Conservation (phyloP, 2,329 filamentous ascomycete species). For the Stenocarpella maydis region DNA sequence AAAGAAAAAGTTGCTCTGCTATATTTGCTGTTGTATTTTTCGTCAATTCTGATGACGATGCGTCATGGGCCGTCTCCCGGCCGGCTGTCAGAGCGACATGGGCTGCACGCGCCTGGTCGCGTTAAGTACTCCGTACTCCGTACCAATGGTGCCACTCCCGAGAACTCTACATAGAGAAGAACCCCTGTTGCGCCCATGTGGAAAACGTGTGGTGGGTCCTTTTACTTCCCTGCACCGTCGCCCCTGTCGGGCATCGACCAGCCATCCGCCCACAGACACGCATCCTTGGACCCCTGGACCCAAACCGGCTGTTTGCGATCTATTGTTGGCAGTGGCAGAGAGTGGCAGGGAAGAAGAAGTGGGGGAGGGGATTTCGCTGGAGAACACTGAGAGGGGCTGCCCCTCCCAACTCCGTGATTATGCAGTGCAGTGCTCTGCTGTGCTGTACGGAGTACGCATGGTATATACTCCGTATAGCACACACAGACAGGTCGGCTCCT, state of each 20-base stretch:
- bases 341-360: not conserved
- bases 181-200: too few relatives aligned
- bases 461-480: too few relatives aligned
- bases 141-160: not conserved
- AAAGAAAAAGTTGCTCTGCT: not conserved
- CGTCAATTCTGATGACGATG: not conserved
- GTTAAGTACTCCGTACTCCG: constrained; percentile 12
- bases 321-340: not conserved
- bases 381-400: too few relatives aligned
- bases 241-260: constrained; percentile 23
- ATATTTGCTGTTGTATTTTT: not conserved
- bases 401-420: not conserved
- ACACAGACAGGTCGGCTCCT: not conserved
- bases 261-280: not conserved
- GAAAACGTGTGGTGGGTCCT: constrained; percentile 23
- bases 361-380: not conserved
- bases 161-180: too few relatives aligned
- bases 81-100: constrained; percentile 3
- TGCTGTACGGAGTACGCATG: not conserved
- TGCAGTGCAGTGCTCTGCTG: not conserved
- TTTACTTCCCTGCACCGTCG: constrained; percentile 10
- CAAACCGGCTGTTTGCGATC: constrained; percentile 16
- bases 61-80: constrained; percentile 3
- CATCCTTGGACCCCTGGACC: constrained; percentile 23
- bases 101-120: constrained; percentile 21